A percentile compares a stretch with the other conserved stretches of the same genome.
phyloP scores from a whole-genome alignment of 2,329 filamentous ascomycete genomes.

The Penicillium vulpinum region DNA sequence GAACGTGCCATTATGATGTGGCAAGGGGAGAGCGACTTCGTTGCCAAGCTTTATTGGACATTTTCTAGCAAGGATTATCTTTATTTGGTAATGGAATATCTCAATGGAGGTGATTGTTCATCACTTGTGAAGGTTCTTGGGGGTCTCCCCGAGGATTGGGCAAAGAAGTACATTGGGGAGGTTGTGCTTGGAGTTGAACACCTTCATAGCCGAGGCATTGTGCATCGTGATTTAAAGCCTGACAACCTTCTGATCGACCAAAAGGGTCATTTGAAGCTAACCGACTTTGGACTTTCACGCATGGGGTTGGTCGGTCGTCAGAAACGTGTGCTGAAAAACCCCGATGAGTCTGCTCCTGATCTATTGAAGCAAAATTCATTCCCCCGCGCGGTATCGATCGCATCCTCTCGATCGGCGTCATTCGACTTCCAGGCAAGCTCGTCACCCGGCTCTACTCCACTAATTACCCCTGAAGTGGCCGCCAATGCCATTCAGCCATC shows the following conservation, averaged over 20 bases:
- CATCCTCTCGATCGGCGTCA: slow-evolving; percentile 89
- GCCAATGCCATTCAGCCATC: slow-evolving; percentile 77
- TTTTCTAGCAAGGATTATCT: slow-evolving; percentile 99
- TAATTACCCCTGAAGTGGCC: slow-evolving; percentile 76
- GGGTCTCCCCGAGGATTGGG: slow-evolving; percentile 93
- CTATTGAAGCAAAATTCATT: slow-evolving; percentile 91
- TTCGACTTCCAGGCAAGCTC: slow-evolving; percentile 80
- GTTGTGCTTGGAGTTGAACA: slow-evolving; percentile 97
- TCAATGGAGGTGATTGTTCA: slow-evolving; percentile 96
- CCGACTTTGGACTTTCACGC: slow-evolving; percentile 92
- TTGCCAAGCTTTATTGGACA: slow-evolving; percentile 98
- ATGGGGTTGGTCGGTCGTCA: slow-evolving; percentile 97
- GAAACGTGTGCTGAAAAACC: slow-evolving; percentile 80
- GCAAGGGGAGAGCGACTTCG: slow-evolving; percentile 98
- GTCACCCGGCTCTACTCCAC: slow-evolving; percentile 81
- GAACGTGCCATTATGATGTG: slow-evolving; percentile 99
- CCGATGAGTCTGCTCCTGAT: slow-evolving; percentile 84
- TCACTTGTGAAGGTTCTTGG: slow-evolving; percentile 93
- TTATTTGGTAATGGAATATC: slow-evolving; percentile 98
- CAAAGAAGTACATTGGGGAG: slow-evolving; percentile 94
- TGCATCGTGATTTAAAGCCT: slow-evolving; percentile 94
- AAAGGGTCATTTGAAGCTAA: slow-evolving; percentile 93
- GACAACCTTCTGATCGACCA: slow-evolving; percentile 97
- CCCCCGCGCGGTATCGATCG: slow-evolving; percentile 77
- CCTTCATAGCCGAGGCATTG: slow-evolving; percentile 88